Percentiles rank a stretch among this genome's conserved stretches.
Evolutionary conservation across 2,329 filamentous ascomycete species (phyloP).

Genomic region (Ophiosphaerella korrae): DNA sequence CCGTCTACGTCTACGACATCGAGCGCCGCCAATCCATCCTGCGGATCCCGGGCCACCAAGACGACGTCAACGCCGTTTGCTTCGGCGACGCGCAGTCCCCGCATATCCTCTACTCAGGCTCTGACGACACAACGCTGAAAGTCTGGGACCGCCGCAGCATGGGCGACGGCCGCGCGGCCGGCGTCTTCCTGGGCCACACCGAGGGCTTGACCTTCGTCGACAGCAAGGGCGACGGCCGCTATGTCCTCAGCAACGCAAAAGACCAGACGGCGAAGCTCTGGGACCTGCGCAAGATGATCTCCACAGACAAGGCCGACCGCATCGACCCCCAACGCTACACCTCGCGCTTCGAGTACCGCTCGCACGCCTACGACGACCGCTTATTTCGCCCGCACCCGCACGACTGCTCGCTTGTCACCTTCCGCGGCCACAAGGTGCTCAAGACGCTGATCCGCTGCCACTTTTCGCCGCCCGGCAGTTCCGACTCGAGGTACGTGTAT

Average conservation of each 20-base stretch:
- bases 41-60: slow-evolving; percentile 74
- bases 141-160: slow-evolving; percentile 89
- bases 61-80: slow-evolving; percentile 96
- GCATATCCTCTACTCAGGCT: slow-evolving; percentile 94
- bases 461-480: slow-evolving; percentile 85
- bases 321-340: slow-evolving; percentile 63
- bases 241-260: slow-evolving; percentile 92
- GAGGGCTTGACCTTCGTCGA: slow-evolving; percentile 70
- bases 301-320: slow-evolving; percentile 65
- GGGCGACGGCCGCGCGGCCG: slow-evolving; percentile 65
- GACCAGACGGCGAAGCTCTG: slow-evolving; percentile 98
- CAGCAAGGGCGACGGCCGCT: slow-evolving; percentile 86
- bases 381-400: slow-evolving; percentile 75
- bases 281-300: slow-evolving; percentile 90
- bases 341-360: slow-evolving; percentile 76
- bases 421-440: slow-evolving; percentile 85
- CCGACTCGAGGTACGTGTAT: slow-evolving; percentile 91
- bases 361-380: slow-evolving; percentile 66
- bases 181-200: slow-evolving; percentile 68
- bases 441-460: slow-evolving; percentile 93
- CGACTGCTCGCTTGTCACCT: slow-evolving; percentile 92
- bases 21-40: slow-evolving; percentile 78
- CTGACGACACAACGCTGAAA: slow-evolving; percentile 90
- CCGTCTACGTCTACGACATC: slow-evolving; percentile 90
- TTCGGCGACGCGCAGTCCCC: slow-evolving; percentile 88